phyloP scores from a whole-genome alignment of 805 yeast genomes.

The Kodamaea jinghongensis region DNA sequence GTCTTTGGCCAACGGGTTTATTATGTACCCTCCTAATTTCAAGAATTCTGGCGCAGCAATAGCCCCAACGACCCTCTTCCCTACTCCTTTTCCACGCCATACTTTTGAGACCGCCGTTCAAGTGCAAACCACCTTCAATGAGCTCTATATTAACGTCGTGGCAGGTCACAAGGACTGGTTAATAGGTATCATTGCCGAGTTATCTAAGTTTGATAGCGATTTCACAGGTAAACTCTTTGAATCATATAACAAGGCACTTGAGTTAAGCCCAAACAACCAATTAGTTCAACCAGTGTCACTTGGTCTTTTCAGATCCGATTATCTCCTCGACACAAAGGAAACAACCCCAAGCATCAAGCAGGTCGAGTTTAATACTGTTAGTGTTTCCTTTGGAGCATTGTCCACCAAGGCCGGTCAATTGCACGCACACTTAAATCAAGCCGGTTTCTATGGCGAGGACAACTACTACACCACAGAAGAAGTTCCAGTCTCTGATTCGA shows the following conservation, averaged over 20 bases:
- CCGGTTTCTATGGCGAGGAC: constrained; percentile 51
- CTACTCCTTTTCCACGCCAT: constrained; percentile 77
- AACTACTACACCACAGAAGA: constrained; percentile 45
- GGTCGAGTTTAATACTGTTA: constrained; percentile 93
- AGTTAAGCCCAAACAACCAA: constrained; percentile 35
- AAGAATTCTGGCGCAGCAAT: constrained; percentile 43
- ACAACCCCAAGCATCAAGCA: constrained; percentile 61
- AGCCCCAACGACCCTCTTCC: constrained; percentile 89
- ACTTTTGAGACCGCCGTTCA: constrained; percentile 65
- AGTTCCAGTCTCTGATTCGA: constrained; percentile 69
- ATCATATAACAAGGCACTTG: constrained; percentile 49
- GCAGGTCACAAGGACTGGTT: constrained; percentile 60
- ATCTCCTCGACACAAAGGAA: constrained; percentile 51
- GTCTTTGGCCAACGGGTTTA: constrained; percentile 74
- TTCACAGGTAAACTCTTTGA: constrained; percentile 81
- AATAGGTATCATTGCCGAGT: constrained; percentile 47
- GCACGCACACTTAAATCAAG: constrained; percentile 62
- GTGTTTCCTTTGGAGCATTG: constrained; percentile 93
- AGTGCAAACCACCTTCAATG: constrained; percentile 69
- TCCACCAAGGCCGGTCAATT: constrained; percentile 75
- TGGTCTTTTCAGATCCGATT: constrained; percentile 89
- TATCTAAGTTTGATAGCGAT: constrained; percentile 60
- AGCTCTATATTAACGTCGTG: constrained; percentile 69
- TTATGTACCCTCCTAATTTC: constrained; percentile 71
- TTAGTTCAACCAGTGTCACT: constrained; percentile 65